phyloP scores from a whole-genome alignment of 495 filamentous ascomycete genomes.

The Lophiostoma macrostomum region DNA sequence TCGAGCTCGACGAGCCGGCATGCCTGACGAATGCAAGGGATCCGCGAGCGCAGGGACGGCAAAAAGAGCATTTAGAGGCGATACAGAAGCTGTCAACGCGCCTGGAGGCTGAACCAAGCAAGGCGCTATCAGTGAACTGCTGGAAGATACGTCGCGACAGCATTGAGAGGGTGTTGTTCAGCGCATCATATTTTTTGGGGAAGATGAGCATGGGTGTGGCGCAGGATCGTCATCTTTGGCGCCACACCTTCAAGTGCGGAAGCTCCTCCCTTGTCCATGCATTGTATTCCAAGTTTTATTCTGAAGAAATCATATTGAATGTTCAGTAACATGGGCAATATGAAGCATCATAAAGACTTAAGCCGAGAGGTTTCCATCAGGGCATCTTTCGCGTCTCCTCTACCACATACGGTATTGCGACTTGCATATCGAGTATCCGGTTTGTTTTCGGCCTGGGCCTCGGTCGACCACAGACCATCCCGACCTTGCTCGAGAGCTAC shows the following conservation, averaged over 20 bases:
- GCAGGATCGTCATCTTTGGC: constrained; percentile 12
- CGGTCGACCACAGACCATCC: constrained; percentile 1
- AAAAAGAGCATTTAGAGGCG: constrained; percentile 11
- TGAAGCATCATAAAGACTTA: no score
- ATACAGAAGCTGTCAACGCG: constrained; percentile 1
- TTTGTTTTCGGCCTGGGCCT: constrained; percentile 25
- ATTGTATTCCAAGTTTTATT: background rate
- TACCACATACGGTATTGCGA: no score
- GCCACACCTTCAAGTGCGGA: background rate
- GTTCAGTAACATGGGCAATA: no score
- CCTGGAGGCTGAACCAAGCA: constrained; percentile 10
- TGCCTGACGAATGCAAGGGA: background rate
- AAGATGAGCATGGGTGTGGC: constrained; percentile 8
- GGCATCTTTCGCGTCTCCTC: no score
- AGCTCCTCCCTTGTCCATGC: background rate
- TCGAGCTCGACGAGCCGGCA: constrained; percentile 60
- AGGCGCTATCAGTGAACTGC: constrained; percentile 30
- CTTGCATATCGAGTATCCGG: constrained; percentile 5
- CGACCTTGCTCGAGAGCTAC: no score
- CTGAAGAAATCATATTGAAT: no score
- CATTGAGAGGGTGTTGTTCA: constrained; percentile 17
- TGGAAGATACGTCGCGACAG: constrained; percentile 35
- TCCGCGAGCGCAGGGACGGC: background rate
- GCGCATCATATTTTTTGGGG: constrained; percentile 17
- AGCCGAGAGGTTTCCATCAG: no score